phyloP scores from a whole-genome alignment of 78 protist species.

The Parvularia atlantis region DNA sequence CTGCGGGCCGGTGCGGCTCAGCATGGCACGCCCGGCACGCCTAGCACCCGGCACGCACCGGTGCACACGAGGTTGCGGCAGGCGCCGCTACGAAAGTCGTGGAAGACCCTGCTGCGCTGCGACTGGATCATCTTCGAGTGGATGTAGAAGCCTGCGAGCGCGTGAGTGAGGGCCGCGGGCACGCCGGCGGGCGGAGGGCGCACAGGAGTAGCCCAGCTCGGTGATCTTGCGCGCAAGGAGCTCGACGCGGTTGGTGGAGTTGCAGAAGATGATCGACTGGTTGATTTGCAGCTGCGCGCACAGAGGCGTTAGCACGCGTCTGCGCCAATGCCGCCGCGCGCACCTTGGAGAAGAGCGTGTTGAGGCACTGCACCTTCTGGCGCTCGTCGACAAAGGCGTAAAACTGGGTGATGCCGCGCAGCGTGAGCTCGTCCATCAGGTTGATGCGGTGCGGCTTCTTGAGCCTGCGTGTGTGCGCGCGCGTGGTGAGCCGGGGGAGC shows the following conservation, averaged over 20 bases:
- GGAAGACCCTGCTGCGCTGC: slow-evolving; percentile 96
- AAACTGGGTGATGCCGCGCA: slow-evolving; percentile 95
- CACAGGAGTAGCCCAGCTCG: slow-evolving; percentile 4
- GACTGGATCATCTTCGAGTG: slow-evolving; percentile 95
- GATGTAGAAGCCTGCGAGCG: slow-evolving; percentile 96
- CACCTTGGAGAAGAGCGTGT: slow-evolving; percentile 85
- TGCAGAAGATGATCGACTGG: slow-evolving; percentile 98
- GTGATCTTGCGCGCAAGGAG: slow-evolving; percentile 87
- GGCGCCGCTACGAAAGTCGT: slow-evolving; percentile 91
- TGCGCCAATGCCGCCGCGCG: neutral
- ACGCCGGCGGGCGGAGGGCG: too few relatives aligned
- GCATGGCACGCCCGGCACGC: too few relatives aligned
- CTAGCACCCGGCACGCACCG: slow-evolving; percentile 23
- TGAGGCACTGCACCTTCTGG: slow-evolving; percentile 94
- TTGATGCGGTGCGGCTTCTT: slow-evolving; percentile 83
- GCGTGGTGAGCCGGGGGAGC: neutral
- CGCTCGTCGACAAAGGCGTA: slow-evolving; percentile 97
- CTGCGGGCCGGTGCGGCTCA: too few relatives aligned
- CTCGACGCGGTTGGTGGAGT: slow-evolving; percentile 90
- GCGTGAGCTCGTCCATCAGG: slow-evolving; percentile 95
- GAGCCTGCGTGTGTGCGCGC: slow-evolving; percentile 67
- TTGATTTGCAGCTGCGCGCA: slow-evolving; percentile 76
- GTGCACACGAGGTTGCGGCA: slow-evolving; percentile 96
- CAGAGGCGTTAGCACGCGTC: too few relatives aligned
- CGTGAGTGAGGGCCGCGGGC: too few relatives aligned